Evolutionary conservation across 2,329 filamentous ascomycete genomes (phyloP), one percentile per base, ranked within the genome.

Genomic region (Aspergillus jensenii): DNA sequence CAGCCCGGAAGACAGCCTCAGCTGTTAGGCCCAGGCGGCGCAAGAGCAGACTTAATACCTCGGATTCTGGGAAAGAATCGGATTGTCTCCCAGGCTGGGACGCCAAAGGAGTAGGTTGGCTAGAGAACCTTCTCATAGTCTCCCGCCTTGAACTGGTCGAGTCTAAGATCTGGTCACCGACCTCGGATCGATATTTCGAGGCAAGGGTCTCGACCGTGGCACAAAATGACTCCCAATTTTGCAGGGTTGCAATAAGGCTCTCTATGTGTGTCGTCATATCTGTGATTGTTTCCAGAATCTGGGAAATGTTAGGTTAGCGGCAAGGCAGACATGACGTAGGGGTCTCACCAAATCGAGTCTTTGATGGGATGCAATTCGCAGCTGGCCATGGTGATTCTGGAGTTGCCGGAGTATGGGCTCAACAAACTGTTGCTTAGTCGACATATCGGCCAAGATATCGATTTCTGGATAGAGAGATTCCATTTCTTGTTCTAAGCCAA

Each of bases 391-490:
- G 21, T 65, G 65, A 41, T 68, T 67, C 39, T 71, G 67, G 21
- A 77, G 68, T 48, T 71, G 72, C 2, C 66, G 68, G 23, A 74
- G 59, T 49, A 78, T 76, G 6, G 75, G 71, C 40, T 74, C 74
- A 7, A 71, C 70, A 62, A 77, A 78, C 54, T 75, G 70, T 46
- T 79, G 76, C 59, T 72, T 73, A 1, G 73, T 74, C 52, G 76
- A 78, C 61, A 78, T 72, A n/a, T 77, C 71, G 43, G 75, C 68
- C 35, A 78, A 60, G 4, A 76, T 63, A 23, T 70, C 71, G 44
- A 78, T 75, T 49, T 78, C 75, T 0, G 73, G 67, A 49, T 76
- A 76, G 1, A 78, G 60, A 17, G 75, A 74, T 33, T 71, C 73
- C 12, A 77, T 61, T 55, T 78, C 75, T 51, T 71, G 68, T 54